Base-by-base conservation (phyloP, 208 protist species). In the Angomonas ambiguus region DNA sequence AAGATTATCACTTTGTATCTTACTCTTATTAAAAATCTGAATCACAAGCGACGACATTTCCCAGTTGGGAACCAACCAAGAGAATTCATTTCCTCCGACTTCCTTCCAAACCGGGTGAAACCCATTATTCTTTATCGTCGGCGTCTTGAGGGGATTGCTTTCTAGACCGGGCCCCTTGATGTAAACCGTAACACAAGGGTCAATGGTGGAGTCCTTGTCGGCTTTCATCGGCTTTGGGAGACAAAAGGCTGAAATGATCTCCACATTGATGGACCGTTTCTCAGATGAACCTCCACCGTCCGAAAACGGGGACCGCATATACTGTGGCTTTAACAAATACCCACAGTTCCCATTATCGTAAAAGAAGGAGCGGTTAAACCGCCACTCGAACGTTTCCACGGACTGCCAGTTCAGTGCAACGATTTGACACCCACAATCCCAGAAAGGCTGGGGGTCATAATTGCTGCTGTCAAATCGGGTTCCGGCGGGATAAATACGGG, bases 341-440 rank as follows among this genome's bases (percentile, higher is more conserved):
- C 96, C 95, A 68, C 86, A 93, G 48, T 73, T 65, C 49, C 96
- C 96, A 72, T 98, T 98, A 61, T 95, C 87, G 32, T 62, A 42
- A 74, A 98, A 98, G 68, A 92, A 86, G 42, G 77, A 83, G 20
- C 67, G 55, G 67, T 98, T 98, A n/a, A 95, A 61, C 13, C 86
- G 75, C 78, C 82, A 82, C 67, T 75, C 66, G 32, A 80, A 84
- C 16, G 76, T 79, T 34, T 81, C 79, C 27, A 18, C 74, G 6
- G 80, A 87, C 69, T 98, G 96, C 74, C 83, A 96, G 81, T 98
- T 98, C 10, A 98, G 63, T 20, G 96, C 95, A 18, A 94, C 88
- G 2, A 98, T 59, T 64, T 98, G 94, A 66, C 76, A 93, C 1
- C 96, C 93, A 25, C 33, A 61, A 59, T 79, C 79, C 90, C 88